These are phyloP conservation scores for Agrostemma githago DNA, from an alignment of 148 eudicot species.

Conservation along the genomic window DNA sequence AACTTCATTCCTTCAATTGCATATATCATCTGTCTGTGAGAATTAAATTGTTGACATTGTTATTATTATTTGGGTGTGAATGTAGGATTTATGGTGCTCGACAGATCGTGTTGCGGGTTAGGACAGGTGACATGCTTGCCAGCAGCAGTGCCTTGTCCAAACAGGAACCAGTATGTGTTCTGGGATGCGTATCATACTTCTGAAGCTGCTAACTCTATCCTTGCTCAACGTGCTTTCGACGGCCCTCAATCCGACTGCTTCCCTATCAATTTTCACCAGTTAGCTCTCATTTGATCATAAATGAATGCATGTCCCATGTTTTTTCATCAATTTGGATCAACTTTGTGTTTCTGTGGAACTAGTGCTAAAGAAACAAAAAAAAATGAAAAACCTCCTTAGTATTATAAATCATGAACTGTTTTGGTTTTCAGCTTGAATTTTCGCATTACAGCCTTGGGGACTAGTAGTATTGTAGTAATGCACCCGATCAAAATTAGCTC, in stretches of 20 bases:
- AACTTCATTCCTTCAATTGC: neutral
- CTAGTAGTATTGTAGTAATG: too few relatives aligned
- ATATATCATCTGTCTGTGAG: too few relatives aligned
- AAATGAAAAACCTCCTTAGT: neutral
- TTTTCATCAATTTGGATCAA: neutral
- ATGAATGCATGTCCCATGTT: neutral
- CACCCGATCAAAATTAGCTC: too few relatives aligned
- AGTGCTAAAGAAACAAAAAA: neutral
- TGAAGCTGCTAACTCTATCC: conserved; percentile 59
- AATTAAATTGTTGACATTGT: too few relatives aligned
- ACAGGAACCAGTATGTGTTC: conserved; percentile 56
- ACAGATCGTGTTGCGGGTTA: conserved; percentile 70
- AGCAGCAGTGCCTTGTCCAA: conserved; percentile 47
- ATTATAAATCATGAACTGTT: neutral
- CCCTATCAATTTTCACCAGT: conserved; percentile 75
- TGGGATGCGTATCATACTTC: conserved; percentile 94
- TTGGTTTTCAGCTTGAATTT: too few relatives aligned
- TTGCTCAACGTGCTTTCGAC: conserved; percentile 68
- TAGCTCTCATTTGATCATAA: conserved; percentile 43
- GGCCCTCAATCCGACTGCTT: conserved; percentile 58
- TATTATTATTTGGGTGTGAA: neutral
- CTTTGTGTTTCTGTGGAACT: neutral
- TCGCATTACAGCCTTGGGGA: too few relatives aligned
- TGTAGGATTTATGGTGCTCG: conserved; percentile 63
- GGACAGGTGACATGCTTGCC: conserved; percentile 70